These are phyloP conservation scores for Starmerella bacillaris DNA, from an alignment of 805 yeast species.

Conservation along the genomic window DNA sequence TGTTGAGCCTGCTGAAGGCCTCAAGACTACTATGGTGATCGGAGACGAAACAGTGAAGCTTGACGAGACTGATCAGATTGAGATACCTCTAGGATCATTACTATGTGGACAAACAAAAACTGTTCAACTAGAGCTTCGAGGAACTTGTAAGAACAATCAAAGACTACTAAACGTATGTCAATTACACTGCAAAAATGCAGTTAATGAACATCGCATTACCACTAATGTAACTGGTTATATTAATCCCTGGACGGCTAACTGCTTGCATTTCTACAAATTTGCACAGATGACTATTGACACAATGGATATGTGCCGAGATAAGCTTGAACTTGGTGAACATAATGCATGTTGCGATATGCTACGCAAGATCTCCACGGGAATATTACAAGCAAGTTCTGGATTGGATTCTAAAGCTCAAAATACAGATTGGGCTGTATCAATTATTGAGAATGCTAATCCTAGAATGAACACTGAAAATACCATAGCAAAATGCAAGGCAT, in stretches of 20 bases:
- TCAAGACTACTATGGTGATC: neutral
- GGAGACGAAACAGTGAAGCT: neutral
- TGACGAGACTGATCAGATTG: neutral
- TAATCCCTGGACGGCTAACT: neutral
- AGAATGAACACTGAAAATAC: too few species aligned
- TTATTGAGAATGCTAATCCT: too few species aligned
- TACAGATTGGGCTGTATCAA: neutral
- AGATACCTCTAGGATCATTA: slow-evolving; percentile 3
- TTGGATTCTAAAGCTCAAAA: neutral
- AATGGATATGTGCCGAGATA: neutral
- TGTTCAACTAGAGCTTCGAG: neutral
- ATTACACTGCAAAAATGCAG: neutral
- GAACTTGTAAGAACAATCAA: neutral
- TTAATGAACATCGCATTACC: neutral
- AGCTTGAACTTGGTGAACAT: neutral
- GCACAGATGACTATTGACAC: neutral
- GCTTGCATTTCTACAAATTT: neutral
- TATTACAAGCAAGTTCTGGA: neutral
- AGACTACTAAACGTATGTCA: neutral
- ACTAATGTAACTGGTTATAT: neutral
- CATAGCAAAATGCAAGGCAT: neutral
- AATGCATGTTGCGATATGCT: neutral
- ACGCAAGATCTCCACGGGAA: neutral
- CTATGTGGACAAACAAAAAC: slow-evolving; percentile 8
- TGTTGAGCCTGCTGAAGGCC: neutral